phyloP scores from a whole-genome alignment of 306 rosid species.

The Cucurbita argyrosperma region DNA sequence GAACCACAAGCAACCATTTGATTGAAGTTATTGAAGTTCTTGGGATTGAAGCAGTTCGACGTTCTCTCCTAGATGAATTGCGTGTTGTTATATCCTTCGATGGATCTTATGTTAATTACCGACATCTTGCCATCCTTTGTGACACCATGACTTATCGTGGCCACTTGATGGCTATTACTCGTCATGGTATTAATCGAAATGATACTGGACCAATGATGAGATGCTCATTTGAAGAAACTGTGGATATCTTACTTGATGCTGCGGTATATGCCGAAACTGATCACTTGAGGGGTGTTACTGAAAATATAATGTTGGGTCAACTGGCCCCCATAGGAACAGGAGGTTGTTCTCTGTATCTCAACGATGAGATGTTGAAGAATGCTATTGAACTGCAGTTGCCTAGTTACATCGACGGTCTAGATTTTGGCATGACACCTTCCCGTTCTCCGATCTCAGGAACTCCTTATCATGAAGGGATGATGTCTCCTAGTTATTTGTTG shows the following conservation, averaged over 20 bases:
- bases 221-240: constrained; percentile 96
- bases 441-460: constrained; percentile 86
- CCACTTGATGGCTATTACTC: constrained; percentile 97
- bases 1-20: constrained; percentile 93
- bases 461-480: constrained; percentile 89
- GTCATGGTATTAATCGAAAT: constrained; percentile 89
- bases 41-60: constrained; percentile 95
- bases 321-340: constrained; percentile 98
- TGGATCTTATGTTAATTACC: constrained; percentile 90
- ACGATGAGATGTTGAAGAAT: constrained; percentile 91
- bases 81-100: constrained; percentile 95
- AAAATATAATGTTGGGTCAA: constrained; percentile 94
- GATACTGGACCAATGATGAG: constrained; percentile 99
- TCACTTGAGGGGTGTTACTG: constrained; percentile 82
- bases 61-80: constrained; percentile 73
- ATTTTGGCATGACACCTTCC: constrained; percentile 94
- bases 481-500: constrained; percentile 85
- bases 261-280: constrained; percentile 91
- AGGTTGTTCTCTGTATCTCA: constrained; percentile 67
- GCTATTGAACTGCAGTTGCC: constrained; percentile 97
- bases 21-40: constrained; percentile 96
- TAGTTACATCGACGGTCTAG: constrained; percentile 92
- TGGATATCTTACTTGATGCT: constrained; percentile 95
- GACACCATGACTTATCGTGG: constrained; percentile 98
- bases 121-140: constrained; percentile 94